These are phyloP conservation scores for Amanita rimosa DNA, from an alignment of 768 basidiomycete genomes.

Conservation along the genomic window DNA sequence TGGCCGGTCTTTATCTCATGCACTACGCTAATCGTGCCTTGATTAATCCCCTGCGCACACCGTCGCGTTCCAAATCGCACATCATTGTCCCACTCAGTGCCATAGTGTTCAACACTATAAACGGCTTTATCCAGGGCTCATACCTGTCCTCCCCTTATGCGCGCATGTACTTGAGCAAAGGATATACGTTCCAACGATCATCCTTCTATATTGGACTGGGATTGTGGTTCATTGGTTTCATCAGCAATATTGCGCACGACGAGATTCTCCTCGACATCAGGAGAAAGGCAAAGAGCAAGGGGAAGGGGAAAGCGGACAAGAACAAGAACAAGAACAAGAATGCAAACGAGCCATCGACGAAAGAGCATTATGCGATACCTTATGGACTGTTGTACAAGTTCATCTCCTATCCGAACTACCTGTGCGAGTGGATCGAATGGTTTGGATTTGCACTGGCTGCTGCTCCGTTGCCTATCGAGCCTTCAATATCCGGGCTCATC, in stretches of 20 bases:
- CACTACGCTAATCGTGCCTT: constrained; percentile 84
- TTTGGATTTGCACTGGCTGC: constrained; percentile 75
- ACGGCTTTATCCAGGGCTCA: constrained; percentile 59
- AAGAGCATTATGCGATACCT: constrained; percentile 69
- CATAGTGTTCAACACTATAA: constrained; percentile 57
- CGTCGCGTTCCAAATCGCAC: constrained; percentile 69
- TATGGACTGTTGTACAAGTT: constrained; percentile 64
- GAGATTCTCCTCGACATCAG: constrained; percentile 81
- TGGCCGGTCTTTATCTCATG: constrained; percentile 47
- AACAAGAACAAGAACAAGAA: constrained; percentile 17
- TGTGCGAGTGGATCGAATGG: constrained; percentile 97
- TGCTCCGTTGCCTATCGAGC: constrained; percentile 31
- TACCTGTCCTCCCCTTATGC: constrained; percentile 55
- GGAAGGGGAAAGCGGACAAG: constrained; percentile 22
- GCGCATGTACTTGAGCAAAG: constrained; percentile 25
- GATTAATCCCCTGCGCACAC: constrained; percentile 70
- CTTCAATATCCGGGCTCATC: constrained; percentile 4
- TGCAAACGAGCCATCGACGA: constrained; percentile 10
- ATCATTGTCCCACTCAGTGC: constrained; percentile 46
- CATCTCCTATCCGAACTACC: constrained; percentile 88
- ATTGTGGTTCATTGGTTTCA: constrained; percentile 64
- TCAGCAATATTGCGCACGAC: constrained; percentile 81
- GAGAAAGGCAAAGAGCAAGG: constrained; percentile 37
- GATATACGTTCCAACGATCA: constrained; percentile 19
- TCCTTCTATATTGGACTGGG: constrained; percentile 52